These are phyloP conservation scores for Paecilomyces niveus DNA, from an alignment of 2,329 filamentous ascomycete species.

Conservation along the genomic window DNA sequence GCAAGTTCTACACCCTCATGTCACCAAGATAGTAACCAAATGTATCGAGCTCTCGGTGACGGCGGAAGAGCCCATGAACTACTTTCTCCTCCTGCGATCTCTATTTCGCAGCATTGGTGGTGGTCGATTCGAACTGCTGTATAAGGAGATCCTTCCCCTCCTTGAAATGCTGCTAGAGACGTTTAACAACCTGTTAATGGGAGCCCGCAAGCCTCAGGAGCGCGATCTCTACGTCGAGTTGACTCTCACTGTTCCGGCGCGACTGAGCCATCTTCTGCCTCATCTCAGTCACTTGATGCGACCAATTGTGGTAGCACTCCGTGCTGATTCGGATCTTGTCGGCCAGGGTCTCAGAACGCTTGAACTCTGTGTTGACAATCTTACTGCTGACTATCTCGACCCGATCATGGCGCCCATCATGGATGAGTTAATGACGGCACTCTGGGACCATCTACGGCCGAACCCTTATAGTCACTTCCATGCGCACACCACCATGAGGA, in stretches of 20 bases:
- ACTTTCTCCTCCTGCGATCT: conserved; percentile 86
- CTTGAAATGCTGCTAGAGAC: conserved; percentile 97
- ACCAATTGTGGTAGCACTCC: conserved; percentile 87
- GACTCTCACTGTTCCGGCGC: conserved; percentile 88
- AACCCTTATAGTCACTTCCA: conserved; percentile 96
- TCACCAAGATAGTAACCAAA: conserved; percentile 94
- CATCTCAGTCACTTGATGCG: conserved; percentile 97
- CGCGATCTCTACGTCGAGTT: conserved; percentile 95
- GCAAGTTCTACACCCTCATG: conserved; percentile 87
- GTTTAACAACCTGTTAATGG: conserved; percentile 86
- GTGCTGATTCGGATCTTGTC: conserved; percentile 86
- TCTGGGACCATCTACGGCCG: conserved; percentile 92
- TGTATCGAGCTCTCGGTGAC: conserved; percentile 94
- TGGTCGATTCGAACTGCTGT: conserved; percentile 93
- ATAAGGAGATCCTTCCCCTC: conserved; percentile 94
- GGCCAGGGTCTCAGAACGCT: conserved; percentile 88
- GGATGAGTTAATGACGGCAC: conserved; percentile 93
- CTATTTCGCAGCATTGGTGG: conserved; percentile 95
- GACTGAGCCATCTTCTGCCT: conserved; percentile 87
- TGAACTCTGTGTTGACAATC: conserved; percentile 94
- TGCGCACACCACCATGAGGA: conserved; percentile 94
- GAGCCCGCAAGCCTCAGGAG: conserved; percentile 82
- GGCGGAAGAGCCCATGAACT: conserved; percentile 97
- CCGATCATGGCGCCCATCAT: conserved; percentile 99
- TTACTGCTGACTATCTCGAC: conserved; percentile 95